Base-by-base conservation (phyloP, 2,329 filamentous ascomycete genomes). In the Tolypocladium ophioglossoides region DNA sequence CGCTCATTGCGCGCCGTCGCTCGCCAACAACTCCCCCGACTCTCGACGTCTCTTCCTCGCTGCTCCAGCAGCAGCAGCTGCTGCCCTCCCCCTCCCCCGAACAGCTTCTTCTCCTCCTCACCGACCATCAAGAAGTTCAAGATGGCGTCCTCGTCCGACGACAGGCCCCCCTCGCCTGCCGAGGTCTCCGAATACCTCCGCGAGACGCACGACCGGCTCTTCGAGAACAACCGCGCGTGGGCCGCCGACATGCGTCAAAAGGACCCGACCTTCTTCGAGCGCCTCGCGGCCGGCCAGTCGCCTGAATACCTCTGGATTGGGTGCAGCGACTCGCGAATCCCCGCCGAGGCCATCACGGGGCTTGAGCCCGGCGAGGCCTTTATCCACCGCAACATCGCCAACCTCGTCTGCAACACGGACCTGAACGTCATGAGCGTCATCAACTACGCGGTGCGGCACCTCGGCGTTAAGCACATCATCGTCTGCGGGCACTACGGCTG, bases 341-440 rank as follows among this genome's bases (percentile, higher is more conserved):
- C 91, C n/a, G 91, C 92, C 63, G 92, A 91, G 65, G 88, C 88
- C 66, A 84, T 96, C 68, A 84, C 90, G 49, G 86, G 87, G 60
- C 80, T 92, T 54, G 78, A 87, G 66, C 89, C 91, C n/a, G 91
- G 91, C 62, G 89, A 96, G 72, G 86, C 92, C 64, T 96, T 96
- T 70, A 86, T 95, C 61, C 90, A 95, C 78, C 88, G 91, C 72
- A 96, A 96, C 67, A 95, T 96, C 70, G 91, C 90, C 73, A 96
- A 96, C 76, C 79, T 95, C 60, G 79, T 95, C 55, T 83, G 84
- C 72, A 83, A 85, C 66, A 85, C 83, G 59, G 91, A 96, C 68
- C 79, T 95, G 65, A 91, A 85, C 70, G 83, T 85, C 51, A 84
- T 89, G 68, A 82, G 82, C 68, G 90, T 95, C 63, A 89, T 96